Evolutionary conservation across 2,329 filamentous ascomycete genomes (phyloP), one percentile per base, ranked within the genome.

Genomic region (Leptographium radiaticola): DNA sequence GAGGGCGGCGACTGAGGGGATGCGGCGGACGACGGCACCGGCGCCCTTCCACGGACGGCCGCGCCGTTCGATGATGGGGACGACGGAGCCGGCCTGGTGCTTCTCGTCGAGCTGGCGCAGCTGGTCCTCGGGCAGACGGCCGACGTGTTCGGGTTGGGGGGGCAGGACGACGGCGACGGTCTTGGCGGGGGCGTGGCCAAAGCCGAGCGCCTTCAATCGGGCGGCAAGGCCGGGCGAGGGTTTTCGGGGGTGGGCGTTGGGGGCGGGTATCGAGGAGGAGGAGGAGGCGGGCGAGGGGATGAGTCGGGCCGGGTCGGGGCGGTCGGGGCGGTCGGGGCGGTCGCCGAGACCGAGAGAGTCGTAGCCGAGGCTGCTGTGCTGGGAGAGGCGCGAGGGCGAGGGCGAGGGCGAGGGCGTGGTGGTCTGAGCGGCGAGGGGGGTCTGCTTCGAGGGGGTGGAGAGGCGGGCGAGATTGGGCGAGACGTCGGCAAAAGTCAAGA

Each of bases 31-130:
- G 59, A 73, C 71, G 61, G 76, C 72, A 64, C 79, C 76, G 64
- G 78, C 75, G 66, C 80, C 82, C 71, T 80, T 86, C 85, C 85
- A 89, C 61, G 84, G 78, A 63, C 81, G 80, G 64, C 84, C 84
- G 62, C 83, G 77, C 64, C 83, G 76, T 66, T 83, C 75, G 62
- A 87, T 71, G 59, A 70, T 71, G 59, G 72, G 71, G 58, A 64
- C 64, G 59, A 65, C 59, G 30, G 77, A 79, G 63, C 73, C 73
- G 56, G 79, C 76, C 59, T 77, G 76, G 64, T 86, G 82, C 56
- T 80, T 78, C 60, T 79, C 73, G 70, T 89, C 84, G 62, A 89
- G 76, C 62, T 81, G 75, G 60, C 80, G 77, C 55, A 89, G 74
- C 62, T 87, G 83, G 59, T 82, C 74, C 67, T 87, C 81, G 61